phyloP scores from a whole-genome alignment of 805 yeast genomes.

The Millerozyma acaciae region DNA sequence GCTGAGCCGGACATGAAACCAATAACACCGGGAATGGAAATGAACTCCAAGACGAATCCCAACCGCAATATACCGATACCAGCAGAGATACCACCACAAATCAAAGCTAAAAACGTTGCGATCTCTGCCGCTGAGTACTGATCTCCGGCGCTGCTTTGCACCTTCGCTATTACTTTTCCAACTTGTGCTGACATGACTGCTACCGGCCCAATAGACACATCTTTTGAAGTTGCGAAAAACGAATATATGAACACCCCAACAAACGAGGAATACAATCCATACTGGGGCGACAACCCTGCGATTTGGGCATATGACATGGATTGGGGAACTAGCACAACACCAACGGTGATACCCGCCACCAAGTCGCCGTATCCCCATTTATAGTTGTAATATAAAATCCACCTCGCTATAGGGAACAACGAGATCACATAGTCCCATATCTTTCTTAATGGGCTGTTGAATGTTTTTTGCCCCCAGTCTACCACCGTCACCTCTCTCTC shows the following conservation, averaged over 20 bases:
- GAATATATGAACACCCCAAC: constrained; percentile 88
- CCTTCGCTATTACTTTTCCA: constrained; percentile 68
- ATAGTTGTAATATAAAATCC: constrained; percentile 81
- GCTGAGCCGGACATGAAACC: constrained; percentile 97
- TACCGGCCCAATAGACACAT: constrained; percentile 94
- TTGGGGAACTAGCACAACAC: constrained; percentile 90
- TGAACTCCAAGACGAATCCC: constrained; percentile 85
- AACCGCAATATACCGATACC: constrained; percentile 80
- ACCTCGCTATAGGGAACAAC: constrained; percentile 73
- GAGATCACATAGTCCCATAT: constrained; percentile 51
- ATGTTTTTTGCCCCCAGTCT: constrained; percentile 25
- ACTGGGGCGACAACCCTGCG: constrained; percentile 78
- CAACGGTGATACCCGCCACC: constrained; percentile 91
- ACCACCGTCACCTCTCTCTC: constrained; percentile 32
- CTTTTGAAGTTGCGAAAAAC: constrained; percentile 91
- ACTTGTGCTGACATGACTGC: constrained; percentile 92
- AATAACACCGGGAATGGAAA: constrained; percentile 86
- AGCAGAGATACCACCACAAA: constrained; percentile 81
- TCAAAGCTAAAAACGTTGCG: constrained; percentile 73
- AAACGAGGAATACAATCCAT: constrained; percentile 87
- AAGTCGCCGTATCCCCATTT: constrained; percentile 80
- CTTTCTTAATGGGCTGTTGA: constrained; percentile 37
- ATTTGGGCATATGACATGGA: constrained; percentile 92
- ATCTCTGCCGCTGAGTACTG: constrained; percentile 60
- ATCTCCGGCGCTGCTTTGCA: constrained; percentile 39